These are phyloP conservation scores for Citrus unshiu DNA, from an alignment of 345 rosid genomes.

Conservation along the genomic window DNA sequence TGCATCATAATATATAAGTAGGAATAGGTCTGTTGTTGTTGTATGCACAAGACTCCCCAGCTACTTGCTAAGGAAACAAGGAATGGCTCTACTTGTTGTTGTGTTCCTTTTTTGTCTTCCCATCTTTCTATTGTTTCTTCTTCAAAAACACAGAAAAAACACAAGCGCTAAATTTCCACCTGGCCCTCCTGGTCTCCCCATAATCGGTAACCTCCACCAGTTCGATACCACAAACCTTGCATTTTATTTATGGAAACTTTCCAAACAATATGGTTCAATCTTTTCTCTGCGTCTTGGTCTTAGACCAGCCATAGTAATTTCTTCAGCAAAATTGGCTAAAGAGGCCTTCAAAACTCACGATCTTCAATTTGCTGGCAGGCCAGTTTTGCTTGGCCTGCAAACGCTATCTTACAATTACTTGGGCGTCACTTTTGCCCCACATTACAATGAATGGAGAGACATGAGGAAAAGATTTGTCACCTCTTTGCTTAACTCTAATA, in stretches of 20 bases:
- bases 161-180: slow-evolving; percentile 3
- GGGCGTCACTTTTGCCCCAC: background rate
- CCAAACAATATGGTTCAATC: slow-evolving; percentile 9
- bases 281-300: slow-evolving; percentile 9
- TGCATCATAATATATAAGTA: too few relatives aligned
- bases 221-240: background rate
- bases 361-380: background rate
- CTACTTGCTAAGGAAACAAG: too few relatives aligned
- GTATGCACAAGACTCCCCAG: too few relatives aligned
- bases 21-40: too few relatives aligned
- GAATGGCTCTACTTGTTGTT: background rate
- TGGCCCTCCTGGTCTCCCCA: slow-evolving; percentile 7
- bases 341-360: background rate
- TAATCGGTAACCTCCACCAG: slow-evolving; percentile 12
- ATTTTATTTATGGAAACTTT: background rate
- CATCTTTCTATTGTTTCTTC: background rate
- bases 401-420: background rate
- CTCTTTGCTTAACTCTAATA: background rate
- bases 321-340: slow-evolving; percentile 9
- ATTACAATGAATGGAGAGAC: background rate
- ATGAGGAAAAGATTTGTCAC: background rate
- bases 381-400: background rate
- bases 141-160: background rate
- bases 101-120: background rate
- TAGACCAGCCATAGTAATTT: background rate